These are phyloP conservation scores for Luvunga scandens DNA, from an alignment of 345 rosid genomes.

Conservation along the genomic window DNA sequence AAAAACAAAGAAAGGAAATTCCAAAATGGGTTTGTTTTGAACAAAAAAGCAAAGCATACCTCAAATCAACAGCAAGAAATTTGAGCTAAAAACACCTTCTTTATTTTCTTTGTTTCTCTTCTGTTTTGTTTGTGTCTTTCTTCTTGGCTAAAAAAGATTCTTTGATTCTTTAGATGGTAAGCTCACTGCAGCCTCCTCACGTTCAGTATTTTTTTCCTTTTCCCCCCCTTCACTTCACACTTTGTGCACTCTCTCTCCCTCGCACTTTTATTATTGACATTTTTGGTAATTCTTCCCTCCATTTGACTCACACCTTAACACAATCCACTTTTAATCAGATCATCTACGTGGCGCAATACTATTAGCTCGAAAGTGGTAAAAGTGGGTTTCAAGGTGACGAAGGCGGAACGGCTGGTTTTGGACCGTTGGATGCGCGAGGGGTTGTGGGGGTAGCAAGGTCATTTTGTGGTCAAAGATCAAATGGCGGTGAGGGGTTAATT, in stretches of 20 bases:
- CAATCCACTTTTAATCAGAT: neutral
- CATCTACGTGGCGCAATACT: slow-evolving; percentile 19
- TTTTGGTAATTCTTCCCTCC: slow-evolving; percentile 19
- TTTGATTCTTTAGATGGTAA: slow-evolving; percentile 58
- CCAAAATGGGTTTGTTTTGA: slow-evolving; percentile 1
- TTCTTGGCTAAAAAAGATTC: slow-evolving; percentile 50
- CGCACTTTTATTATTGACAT: slow-evolving; percentile 22
- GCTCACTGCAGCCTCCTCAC: slow-evolving; percentile 21
- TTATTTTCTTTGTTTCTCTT: slow-evolving; percentile 1
- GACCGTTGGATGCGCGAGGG: slow-evolving; percentile 31
- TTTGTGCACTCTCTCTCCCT: slow-evolving; percentile 13
- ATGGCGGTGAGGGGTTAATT: neutral
- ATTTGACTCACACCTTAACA: slow-evolving; percentile 12
- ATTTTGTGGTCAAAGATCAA: neutral
- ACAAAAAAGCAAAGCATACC: slow-evolving; percentile 20
- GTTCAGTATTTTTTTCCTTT: neutral
- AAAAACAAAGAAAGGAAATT: neutral
- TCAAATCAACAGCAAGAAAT: slow-evolving; percentile 16
- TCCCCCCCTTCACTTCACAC: neutral
- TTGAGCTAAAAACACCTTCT: neutral
- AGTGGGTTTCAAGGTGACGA: neutral
- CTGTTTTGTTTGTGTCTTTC: slow-evolving; percentile 13
- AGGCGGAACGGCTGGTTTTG: neutral
- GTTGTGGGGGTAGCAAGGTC: neutral
- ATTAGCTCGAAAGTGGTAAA: slow-evolving; percentile 14